phyloP scores from a whole-genome alignment of 306 rosid genomes.

The Castanea mollissima region DNA sequence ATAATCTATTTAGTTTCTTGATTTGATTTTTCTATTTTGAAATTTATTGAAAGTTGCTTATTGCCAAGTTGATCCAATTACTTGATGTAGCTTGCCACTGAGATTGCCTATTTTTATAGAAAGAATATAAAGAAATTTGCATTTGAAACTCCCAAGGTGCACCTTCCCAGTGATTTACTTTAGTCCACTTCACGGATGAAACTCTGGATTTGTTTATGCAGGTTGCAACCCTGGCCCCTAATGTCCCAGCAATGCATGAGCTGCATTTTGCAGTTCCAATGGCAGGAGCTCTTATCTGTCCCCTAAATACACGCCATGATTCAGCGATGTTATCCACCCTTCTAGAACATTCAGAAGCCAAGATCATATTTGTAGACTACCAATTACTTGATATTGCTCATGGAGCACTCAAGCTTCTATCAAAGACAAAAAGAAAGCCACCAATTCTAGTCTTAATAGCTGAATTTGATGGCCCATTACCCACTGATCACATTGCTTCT shows the following conservation, averaged over 20 bases:
- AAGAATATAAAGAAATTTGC: too few species aligned
- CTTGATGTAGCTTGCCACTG: too few species aligned
- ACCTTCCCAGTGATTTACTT: too few species aligned
- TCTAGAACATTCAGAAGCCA: conserved; percentile 65
- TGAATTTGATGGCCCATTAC: conserved; percentile 41
- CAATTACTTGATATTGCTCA: conserved; percentile 54
- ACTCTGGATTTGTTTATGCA: conserved; percentile 29
- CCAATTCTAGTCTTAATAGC: conserved; percentile 58
- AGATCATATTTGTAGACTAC: conserved; percentile 67
- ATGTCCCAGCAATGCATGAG: conserved; percentile 90
- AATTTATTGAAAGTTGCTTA: background rate
- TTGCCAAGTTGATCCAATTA: background rate
- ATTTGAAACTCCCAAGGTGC: too few species aligned
- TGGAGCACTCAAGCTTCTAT: conserved; percentile 48
- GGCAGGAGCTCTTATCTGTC: conserved; percentile 79
- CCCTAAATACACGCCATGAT: conserved; percentile 68
- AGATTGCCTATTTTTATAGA: too few species aligned
- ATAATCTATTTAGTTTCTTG: too few species aligned
- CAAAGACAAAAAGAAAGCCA: conserved; percentile 13
- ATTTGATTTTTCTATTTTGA: background rate
- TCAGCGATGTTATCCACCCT: conserved; percentile 51
- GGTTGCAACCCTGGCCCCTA: conserved; percentile 83
- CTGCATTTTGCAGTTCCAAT: conserved; percentile 90
- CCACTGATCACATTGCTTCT: conserved; percentile 17
- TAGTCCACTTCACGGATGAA: background rate